Evolutionary conservation across 1,139 yeast species (phyloP).

Genomic region (Taiozyma onychis): DNA sequence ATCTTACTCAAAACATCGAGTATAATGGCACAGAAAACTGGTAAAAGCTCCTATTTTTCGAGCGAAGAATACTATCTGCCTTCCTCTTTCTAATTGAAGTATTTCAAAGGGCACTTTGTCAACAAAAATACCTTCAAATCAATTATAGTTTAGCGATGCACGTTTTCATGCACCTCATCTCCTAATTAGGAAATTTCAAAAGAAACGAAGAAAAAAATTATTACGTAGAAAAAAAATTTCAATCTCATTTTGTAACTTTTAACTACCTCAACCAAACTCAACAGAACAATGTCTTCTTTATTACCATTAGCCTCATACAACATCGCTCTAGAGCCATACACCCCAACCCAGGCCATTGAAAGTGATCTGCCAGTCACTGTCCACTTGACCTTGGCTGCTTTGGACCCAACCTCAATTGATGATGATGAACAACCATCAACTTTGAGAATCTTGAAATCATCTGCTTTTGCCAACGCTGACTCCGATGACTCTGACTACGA

Average conservation of each 20-base stretch:
- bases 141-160: background rate
- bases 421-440: constrained; percentile 80
- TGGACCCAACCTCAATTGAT: constrained; percentile 84
- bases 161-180: constrained; percentile 14
- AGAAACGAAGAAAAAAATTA: constrained; percentile 15
- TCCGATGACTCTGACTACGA: constrained; percentile 46
- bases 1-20: background rate
- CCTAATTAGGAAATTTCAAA: constrained; percentile 22
- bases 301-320: constrained; percentile 83
- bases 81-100: background rate
- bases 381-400: constrained; percentile 90
- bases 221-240: constrained; percentile 3
- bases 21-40: background rate
- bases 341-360: constrained; percentile 81
- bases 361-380: constrained; percentile 85
- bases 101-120: background rate
- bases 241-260: constrained; percentile 1
- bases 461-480: constrained; percentile 43
- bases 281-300: constrained; percentile 49
- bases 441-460: constrained; percentile 76
- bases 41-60: background rate
- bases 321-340: constrained; percentile 78
- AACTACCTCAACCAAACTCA: background rate
- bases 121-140: background rate
- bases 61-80: background rate